Evolutionary conservation across 345 rosid genomes (phyloP).

Genomic region (Moricandia arvensis): DNA sequence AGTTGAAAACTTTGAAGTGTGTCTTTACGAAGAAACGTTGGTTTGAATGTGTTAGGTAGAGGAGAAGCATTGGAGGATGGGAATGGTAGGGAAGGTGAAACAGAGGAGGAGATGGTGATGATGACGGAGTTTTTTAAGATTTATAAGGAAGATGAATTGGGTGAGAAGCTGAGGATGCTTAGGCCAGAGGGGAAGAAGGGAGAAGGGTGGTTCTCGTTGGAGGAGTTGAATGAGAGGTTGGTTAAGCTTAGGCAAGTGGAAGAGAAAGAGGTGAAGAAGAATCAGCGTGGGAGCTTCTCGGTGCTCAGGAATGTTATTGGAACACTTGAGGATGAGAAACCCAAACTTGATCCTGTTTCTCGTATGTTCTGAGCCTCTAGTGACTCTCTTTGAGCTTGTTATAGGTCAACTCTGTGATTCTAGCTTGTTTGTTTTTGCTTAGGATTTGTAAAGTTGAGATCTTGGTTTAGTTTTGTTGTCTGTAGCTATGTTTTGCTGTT

Average conservation of each 20-base stretch:
- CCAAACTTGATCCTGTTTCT: slow-evolving; percentile 17
- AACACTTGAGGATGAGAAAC: background rate
- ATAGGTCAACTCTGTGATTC: background rate
- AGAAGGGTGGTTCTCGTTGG: slow-evolving; percentile 55
- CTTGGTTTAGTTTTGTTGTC: background rate
- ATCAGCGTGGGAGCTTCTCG: background rate
- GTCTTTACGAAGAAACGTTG: slow-evolving; percentile 17
- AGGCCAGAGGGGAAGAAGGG: slow-evolving; percentile 43
- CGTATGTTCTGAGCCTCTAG: slow-evolving; percentile 40
- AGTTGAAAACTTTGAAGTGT: slow-evolving; percentile 30
- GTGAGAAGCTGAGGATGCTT: slow-evolving; percentile 50
- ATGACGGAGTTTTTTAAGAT: slow-evolving; percentile 39
- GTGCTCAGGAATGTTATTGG: slow-evolving; percentile 30
- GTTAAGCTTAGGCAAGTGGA: slow-evolving; percentile 63
- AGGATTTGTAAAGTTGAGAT: background rate
- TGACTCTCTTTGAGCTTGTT: background rate
- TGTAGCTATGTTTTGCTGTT: slow-evolving; percentile 6
- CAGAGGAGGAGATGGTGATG: slow-evolving; percentile 21
- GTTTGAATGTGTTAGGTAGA: slow-evolving; percentile 10
- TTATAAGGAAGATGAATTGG: slow-evolving; percentile 48
- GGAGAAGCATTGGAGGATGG: slow-evolving; percentile 41
- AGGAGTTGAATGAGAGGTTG: slow-evolving; percentile 75
- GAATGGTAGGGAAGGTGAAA: slow-evolving; percentile 19
- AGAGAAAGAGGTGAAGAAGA: slow-evolving; percentile 37
- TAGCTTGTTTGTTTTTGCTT: slow-evolving; percentile 6